Conservation (phyloP, 768 basidiomycete species). For the Serendipita vermifera region DNA sequence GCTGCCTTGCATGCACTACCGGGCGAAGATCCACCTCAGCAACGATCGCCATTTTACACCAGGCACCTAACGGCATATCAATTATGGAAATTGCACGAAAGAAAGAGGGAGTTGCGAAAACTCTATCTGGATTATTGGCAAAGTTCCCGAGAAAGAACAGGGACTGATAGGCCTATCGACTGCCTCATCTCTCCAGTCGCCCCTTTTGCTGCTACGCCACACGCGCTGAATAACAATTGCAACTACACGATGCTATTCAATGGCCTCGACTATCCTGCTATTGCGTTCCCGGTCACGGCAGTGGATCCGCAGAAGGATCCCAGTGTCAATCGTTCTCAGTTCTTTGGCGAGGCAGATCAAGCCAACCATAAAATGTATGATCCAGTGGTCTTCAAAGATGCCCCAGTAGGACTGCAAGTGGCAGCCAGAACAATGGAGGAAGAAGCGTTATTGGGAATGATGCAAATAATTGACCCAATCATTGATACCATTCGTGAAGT, state of each 20-base stretch:
- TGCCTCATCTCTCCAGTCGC: constrained; percentile 57
- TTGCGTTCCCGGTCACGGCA: constrained; percentile 49
- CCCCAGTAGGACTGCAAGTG: constrained; percentile 53
- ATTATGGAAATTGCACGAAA: constrained; percentile 54
- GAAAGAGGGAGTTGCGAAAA: constrained; percentile 36
- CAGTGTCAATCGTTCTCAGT: constrained; percentile 33
- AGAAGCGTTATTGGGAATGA: constrained; percentile 58
- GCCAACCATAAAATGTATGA: constrained; percentile 40
- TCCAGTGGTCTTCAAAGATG: constrained; percentile 40
- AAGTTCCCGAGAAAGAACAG: constrained; percentile 35
- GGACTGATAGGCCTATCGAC: constrained; percentile 62
- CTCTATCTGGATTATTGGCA: constrained; percentile 54
- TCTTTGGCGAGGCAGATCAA: constrained; percentile 37
- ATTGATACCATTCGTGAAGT: too few species aligned
- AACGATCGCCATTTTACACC: constrained; percentile 3
- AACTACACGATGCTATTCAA: constrained; percentile 55
- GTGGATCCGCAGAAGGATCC: constrained; percentile 44
- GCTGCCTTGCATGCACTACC: neutral
- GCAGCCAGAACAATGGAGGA: constrained; percentile 61
- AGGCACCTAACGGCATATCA: constrained; percentile 37
- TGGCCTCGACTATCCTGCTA: constrained; percentile 48
- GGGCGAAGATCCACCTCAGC: constrained; percentile 1
- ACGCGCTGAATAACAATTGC: constrained; percentile 34
- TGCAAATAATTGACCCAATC: constrained; percentile 52
- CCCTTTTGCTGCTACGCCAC: constrained; percentile 47